Conservation (phyloP, 2,329 filamentous ascomycete species). For the Parasarocladium wereldwijsianum region DNA sequence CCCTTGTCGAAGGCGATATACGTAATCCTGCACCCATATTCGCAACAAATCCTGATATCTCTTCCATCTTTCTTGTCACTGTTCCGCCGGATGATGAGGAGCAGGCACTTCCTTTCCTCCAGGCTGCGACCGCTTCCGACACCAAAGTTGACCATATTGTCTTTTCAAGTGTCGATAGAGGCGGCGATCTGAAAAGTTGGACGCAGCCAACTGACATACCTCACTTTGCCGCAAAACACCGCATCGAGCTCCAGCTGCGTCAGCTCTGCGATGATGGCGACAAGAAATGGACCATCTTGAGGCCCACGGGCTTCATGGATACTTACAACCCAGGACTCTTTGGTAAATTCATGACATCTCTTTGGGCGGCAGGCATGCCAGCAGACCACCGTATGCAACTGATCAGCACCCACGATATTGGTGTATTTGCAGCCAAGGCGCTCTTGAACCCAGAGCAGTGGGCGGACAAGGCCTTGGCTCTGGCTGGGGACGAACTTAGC, state of each 20-base stretch:
- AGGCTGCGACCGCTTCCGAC: constrained; percentile 3
- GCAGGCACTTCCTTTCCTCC: background rate
- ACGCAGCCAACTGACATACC: constrained; percentile 36
- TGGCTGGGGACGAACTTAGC: constrained; percentile 26
- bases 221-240: constrained; percentile 44
- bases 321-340: constrained; percentile 17
- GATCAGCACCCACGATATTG: constrained; percentile 21
- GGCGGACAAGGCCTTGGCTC: constrained; percentile 15
- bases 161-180: constrained; percentile 46
- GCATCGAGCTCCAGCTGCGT: constrained; percentile 45
- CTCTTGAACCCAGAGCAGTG: constrained; percentile 18
- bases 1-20: constrained; percentile 42
- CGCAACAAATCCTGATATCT: constrained; percentile 17
- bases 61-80: constrained; percentile 42
- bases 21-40: constrained; percentile 36
- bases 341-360: constrained; percentile 16
- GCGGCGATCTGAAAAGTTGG: constrained; percentile 23
- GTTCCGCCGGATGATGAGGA: constrained; percentile 34
- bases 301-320: constrained; percentile 26
- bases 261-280: constrained; percentile 17
- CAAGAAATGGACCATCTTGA: constrained; percentile 22
- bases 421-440: constrained; percentile 21
- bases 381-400: constrained; percentile 19
- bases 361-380: constrained; percentile 15
- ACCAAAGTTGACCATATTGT: constrained; percentile 41